A percentile compares a stretch with the other conserved stretches of the same genome.
phyloP scores from a whole-genome alignment of 2,329 filamentous ascomycete species.

The Conoideocrella luteorostrata region DNA sequence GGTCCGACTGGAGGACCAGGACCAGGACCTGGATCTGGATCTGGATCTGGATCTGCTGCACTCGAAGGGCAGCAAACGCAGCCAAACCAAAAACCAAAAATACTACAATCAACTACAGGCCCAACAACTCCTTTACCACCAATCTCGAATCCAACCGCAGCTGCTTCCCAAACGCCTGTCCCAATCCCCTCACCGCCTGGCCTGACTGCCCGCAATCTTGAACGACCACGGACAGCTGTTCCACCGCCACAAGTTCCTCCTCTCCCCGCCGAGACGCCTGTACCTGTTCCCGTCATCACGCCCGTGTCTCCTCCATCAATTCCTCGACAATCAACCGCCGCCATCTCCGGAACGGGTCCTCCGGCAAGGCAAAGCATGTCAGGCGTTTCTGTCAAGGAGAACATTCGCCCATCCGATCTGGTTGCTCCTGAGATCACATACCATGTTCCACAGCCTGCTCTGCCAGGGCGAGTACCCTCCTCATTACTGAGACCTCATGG shows the following conservation, averaged over 20 bases:
- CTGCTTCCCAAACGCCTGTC: conserved; percentile 14
- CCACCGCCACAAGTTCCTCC: conserved; percentile 4
- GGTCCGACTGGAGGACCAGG: conserved; percentile 2
- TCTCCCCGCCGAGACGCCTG: conserved; percentile 4
- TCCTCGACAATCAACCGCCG: not conserved
- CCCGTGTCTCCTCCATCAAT: conserved; percentile 4
- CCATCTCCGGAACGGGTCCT: not conserved
- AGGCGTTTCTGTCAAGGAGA: conserved; percentile 13
- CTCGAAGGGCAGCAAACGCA: not conserved
- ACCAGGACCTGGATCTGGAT: too few relatives aligned
- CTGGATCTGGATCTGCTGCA: not conserved
- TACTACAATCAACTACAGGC: not conserved
- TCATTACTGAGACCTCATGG: conserved; percentile 28
- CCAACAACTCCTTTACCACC: conserved; percentile 3
- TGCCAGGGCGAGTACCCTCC: conserved; percentile 18
- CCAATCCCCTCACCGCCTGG: conserved; percentile 13
- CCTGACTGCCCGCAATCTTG: conserved; percentile 17
- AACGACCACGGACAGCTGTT: conserved; percentile 9
- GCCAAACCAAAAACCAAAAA: too few relatives aligned
- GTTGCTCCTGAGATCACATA: conserved; percentile 36
- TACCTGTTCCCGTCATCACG: conserved; percentile 3
- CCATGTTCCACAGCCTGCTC: conserved; percentile 29
- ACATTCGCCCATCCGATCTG: conserved; percentile 26
- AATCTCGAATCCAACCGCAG: conserved; percentile 6
- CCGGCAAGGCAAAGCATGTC: conserved; percentile 7